These are phyloP conservation scores for Globisporangium yorkense DNA, from an alignment of 352 stramenopile genomes.

Conservation along the genomic window DNA sequence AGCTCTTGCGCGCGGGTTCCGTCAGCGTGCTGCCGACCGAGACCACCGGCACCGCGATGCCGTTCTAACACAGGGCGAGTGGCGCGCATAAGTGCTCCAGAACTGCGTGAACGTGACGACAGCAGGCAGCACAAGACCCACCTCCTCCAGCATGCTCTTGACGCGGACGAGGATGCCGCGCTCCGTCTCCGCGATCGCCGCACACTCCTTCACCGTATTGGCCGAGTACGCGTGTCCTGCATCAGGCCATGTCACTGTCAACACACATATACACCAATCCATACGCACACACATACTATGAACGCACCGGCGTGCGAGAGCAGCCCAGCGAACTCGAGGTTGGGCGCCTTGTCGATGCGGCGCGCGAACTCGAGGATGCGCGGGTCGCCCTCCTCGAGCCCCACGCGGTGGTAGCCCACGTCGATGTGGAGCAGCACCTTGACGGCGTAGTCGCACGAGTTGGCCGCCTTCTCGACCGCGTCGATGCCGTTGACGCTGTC, in stretches of 20 bases:
- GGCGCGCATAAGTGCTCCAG: neutral
- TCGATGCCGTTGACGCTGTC: slow-evolving; percentile 51
- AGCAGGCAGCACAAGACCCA: neutral
- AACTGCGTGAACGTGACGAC: neutral
- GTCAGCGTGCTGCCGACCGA: slow-evolving; percentile 67
- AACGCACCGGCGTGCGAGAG: slow-evolving; percentile 48
- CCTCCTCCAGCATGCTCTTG: slow-evolving; percentile 41
- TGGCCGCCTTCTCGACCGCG: slow-evolving; percentile 43
- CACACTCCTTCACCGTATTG: slow-evolving; percentile 41
- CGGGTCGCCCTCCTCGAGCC: slow-evolving; percentile 50
- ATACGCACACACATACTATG: neutral
- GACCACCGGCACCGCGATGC: slow-evolving; percentile 46
- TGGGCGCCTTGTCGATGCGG: slow-evolving; percentile 41
- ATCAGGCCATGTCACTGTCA: neutral
- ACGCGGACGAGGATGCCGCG: slow-evolving; percentile 61
- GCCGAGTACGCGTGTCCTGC: slow-evolving; percentile 56
- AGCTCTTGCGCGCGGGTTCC: slow-evolving; percentile 50
- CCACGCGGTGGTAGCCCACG: slow-evolving; percentile 71
- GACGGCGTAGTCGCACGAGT: slow-evolving; percentile 29
- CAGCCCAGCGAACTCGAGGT: slow-evolving; percentile 49
- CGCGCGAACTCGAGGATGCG: slow-evolving; percentile 41
- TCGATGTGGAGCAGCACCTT: slow-evolving; percentile 71
- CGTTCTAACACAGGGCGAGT: slow-evolving; percentile 17
- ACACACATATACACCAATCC: no score
- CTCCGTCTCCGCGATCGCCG: slow-evolving; percentile 48